Evolutionary conservation across 163 green algal species (phyloP).

Genomic region (Coccomyxa subellipsoidea): DNA sequence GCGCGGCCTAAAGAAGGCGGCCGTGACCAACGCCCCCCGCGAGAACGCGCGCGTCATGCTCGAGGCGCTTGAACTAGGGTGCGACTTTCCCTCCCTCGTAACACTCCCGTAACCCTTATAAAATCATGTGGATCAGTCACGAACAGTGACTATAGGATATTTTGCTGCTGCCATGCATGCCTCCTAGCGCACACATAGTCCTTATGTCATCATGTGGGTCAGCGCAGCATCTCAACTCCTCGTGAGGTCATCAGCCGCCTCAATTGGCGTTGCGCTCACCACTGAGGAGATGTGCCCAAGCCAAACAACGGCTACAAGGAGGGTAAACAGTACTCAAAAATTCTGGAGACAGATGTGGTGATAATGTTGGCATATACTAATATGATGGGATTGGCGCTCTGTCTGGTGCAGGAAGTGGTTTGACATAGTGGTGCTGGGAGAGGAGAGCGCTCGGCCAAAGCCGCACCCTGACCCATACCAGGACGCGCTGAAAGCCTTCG

Average conservation of each 20-base stretch:
- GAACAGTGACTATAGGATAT: too few relatives aligned
- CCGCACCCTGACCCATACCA: slow-evolving; percentile 71
- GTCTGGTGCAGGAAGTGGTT: background rate
- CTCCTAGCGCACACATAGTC: too few relatives aligned
- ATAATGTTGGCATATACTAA: background rate
- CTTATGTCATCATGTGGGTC: too few relatives aligned
- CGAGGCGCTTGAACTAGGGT: slow-evolving; percentile 33
- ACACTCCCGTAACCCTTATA: background rate
- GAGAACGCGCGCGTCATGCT: slow-evolving; percentile 62
- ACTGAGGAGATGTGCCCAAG: too few relatives aligned
- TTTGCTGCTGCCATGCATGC: too few relatives aligned
- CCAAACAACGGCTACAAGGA: too few relatives aligned
- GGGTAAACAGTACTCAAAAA: too few relatives aligned
- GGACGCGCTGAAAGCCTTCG: slow-evolving; percentile 37
- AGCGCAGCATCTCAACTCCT: background rate
- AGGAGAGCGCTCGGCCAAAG: slow-evolving; percentile 60
- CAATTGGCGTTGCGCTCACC: background rate
- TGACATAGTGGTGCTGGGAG: slow-evolving; percentile 56
- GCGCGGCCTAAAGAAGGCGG: slow-evolving; percentile 41
- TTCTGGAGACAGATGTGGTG: too few relatives aligned
- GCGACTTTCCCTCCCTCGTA: background rate
- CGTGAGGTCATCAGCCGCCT: background rate
- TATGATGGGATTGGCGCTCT: background rate
- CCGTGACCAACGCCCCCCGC: slow-evolving; percentile 68
- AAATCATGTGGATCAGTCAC: too few relatives aligned